Conservation (phyloP, 2,329 filamentous ascomycete species). For the Arthrobotrys sinensis region DNA sequence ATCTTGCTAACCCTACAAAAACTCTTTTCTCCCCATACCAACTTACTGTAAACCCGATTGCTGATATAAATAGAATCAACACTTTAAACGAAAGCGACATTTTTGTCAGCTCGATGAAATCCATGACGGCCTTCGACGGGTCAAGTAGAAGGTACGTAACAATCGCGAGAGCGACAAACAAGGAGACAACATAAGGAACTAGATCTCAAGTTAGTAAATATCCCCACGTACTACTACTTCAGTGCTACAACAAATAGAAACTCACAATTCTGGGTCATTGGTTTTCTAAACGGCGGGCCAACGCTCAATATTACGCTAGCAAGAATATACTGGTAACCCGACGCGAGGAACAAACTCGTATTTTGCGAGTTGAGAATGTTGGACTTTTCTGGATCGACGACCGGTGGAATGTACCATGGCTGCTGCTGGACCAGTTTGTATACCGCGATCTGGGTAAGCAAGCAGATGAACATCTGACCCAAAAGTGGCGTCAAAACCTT, state of each 20-base stretch:
- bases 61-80: conserved; percentile 79
- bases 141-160: conserved; percentile 85
- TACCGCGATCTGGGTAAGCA: conserved; percentile 81
- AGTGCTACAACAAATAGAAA: conserved; percentile 50
- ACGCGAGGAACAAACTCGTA: conserved; percentile 88
- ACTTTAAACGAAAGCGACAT: conserved; percentile 81
- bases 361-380: conserved; percentile 95
- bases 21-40: conserved; percentile 81
- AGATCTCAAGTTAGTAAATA: conserved; percentile 17
- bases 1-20: conserved; percentile 78
- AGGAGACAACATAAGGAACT: conserved; percentile 88
- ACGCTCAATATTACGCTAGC: conserved; percentile 90
- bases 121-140: conserved; percentile 78
- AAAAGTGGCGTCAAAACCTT: conserved; percentile 92
- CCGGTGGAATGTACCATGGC: conserved; percentile 87
- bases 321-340: conserved; percentile 95
- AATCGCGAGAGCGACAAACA: conserved; percentile 77
- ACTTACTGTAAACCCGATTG: conserved; percentile 77
- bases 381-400: conserved; percentile 81
- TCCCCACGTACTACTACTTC: conserved; percentile 62
- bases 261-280: conserved; percentile 83
- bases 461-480: conserved; percentile 87
- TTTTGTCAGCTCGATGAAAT: conserved; percentile 87
- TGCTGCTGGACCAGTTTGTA: conserved; percentile 83
- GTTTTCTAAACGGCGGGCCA: conserved; percentile 89